Base-by-base conservation (phyloP, 1,139 yeast genomes). In the Kazachstania sp. region DNA sequence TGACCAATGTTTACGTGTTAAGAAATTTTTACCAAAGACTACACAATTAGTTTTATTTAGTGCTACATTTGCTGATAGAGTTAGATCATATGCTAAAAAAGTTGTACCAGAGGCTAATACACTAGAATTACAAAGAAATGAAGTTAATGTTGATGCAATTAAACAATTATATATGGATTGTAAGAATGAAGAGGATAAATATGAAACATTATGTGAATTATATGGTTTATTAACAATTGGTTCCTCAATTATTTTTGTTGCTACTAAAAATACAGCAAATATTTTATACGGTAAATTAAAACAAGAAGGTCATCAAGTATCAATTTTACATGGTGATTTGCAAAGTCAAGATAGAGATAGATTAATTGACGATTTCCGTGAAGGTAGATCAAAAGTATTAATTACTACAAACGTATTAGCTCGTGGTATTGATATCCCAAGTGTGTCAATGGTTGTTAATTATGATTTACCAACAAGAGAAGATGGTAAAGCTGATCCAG, bases 91-190 rank as follows among this genome's bases (percentile, higher is more conserved):
- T 64, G 97, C 98, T 15, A 81, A 81, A 56, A 82, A 73, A 62
- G 79, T 87, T 60, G 96, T 87, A 41, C 97, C 98, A 38, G 74
- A 85, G 56, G 97, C 98, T 41, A 92, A 92, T 70, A 80, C 88
- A 44, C 74, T 92, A 61, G 87, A 88, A 54, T 78, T 92, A 61
- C 86, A 86, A 69, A 94, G 84, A 61, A 95, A 90, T 63, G 97
- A 92, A 65, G 79, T 92, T 61, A 90, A 90, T 60, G 97, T 92
- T 49, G 87, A 81, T 54, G 97, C 94, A 31, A 92, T 92, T 66
- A 90, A 87, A 65, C 98, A 92, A 69, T 74, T 94, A 54, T 94
- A 86, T 71, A 92, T 94, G 95, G 98, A 92, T 69, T 90, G 97
- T 71, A 77, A 80, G 50, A 69, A 75, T 56, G 88, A 78, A 57